phyloP scores from a whole-genome alignment of 169 alveolate genomes.

The Eimeria sp. region DNA sequence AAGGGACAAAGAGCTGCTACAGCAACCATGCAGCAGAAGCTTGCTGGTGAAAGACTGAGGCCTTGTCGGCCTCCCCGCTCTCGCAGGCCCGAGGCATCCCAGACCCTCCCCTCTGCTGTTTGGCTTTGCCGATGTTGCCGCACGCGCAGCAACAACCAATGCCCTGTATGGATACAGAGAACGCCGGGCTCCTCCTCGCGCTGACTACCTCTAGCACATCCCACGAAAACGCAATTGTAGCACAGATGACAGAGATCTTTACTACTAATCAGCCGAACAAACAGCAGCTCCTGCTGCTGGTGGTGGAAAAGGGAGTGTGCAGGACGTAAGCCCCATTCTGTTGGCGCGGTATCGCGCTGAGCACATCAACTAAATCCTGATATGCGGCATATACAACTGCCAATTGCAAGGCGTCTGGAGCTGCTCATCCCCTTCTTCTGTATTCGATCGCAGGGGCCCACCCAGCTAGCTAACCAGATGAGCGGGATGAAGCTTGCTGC shows the following conservation, averaged over 20 bases:
- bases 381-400: slow-evolving; percentile 16
- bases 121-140: neutral
- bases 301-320: slow-evolving; percentile 24
- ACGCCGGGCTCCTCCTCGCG: slow-evolving; percentile 34
- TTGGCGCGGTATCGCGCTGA: neutral
- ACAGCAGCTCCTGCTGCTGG: neutral
- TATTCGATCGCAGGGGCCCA: too few relatives aligned
- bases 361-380: slow-evolving; percentile 62
- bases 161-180: slow-evolving; percentile 7
- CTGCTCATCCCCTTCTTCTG: neutral
- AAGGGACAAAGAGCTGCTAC: neutral
- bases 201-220: neutral
- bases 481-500: too few relatives aligned
- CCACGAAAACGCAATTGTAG: neutral
- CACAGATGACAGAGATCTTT: neutral
- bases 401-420: slow-evolving; percentile 34
- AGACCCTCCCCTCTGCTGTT: slow-evolving; percentile 60
- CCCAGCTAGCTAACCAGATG: too few relatives aligned
- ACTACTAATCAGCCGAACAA: neutral
- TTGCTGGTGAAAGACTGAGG: slow-evolving; percentile 21
- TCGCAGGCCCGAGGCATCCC: slow-evolving; percentile 25
- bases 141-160: neutral
- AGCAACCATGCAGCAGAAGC: neutral
- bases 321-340: slow-evolving; percentile 80
- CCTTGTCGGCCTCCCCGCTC: slow-evolving; percentile 21